A percentile compares a stretch with the other conserved stretches of the same genome.
These are phyloP conservation scores for Vickermania spadyakhi DNA, from an alignment of 208 protist species.

Conservation along the genomic window DNA sequence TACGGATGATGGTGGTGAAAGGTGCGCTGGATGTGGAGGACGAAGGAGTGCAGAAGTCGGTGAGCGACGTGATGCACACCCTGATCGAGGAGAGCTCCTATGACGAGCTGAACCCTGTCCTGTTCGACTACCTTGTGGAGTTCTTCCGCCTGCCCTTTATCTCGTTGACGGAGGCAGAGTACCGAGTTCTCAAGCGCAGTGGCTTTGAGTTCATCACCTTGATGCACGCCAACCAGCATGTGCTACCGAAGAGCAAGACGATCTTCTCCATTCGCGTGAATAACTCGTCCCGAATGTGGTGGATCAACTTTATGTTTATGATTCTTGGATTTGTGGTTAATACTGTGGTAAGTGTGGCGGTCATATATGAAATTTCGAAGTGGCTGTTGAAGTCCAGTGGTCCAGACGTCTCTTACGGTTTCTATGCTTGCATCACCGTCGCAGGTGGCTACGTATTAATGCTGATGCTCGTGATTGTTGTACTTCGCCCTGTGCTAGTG, in stretches of 20 bases:
- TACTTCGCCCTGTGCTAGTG: conserved; percentile 25
- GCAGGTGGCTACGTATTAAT: conserved; percentile 55
- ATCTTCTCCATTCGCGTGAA: conserved; percentile 37
- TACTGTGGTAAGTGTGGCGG: conserved; percentile 19
- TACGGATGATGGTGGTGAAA: conserved; percentile 52
- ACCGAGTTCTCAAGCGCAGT: conserved; percentile 47
- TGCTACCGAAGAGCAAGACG: conserved; percentile 26
- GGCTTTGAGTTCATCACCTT: conserved; percentile 78
- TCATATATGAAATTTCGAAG: conserved; percentile 23
- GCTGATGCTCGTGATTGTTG: conserved; percentile 22
- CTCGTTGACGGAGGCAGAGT: conserved; percentile 37
- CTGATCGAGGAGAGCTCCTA: conserved; percentile 23
- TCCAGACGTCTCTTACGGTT: conserved; percentile 21
- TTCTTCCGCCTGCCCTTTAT: conserved; percentile 57
- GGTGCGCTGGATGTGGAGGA: conserved; percentile 41
- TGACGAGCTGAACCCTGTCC: conserved; percentile 20
- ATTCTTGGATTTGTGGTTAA: conserved; percentile 22
- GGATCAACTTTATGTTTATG: conserved; percentile 35
- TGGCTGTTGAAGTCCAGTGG: conserved; percentile 23
- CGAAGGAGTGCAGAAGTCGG: conserved; percentile 26
- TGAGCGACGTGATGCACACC: conserved; percentile 51
- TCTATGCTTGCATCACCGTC: conserved; percentile 55
- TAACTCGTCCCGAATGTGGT: conserved; percentile 20
- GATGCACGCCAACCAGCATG: conserved; percentile 50
- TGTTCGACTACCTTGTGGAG: conserved; percentile 62